Conservation (phyloP, 2,329 filamentous ascomycete genomes). For the Aspergillus sp. region DNA sequence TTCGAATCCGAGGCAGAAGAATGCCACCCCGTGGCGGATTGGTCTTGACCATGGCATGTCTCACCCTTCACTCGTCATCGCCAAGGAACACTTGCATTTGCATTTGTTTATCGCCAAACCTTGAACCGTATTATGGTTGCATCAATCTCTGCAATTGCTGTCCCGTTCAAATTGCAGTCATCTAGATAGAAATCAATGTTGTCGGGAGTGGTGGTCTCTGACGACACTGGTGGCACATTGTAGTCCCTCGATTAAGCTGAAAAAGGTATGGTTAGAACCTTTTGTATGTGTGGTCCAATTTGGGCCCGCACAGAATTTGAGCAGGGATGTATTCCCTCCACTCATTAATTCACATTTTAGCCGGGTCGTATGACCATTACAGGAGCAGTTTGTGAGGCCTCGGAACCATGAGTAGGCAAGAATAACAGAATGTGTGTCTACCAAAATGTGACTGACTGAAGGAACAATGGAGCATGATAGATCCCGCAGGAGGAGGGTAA, state of each 20-base stretch:
- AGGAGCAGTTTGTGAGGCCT: too few relatives aligned
- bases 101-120: background rate
- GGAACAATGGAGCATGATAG: too few relatives aligned
- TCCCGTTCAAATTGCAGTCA: background rate
- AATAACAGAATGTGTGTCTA: too few relatives aligned
- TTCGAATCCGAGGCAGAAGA: too few relatives aligned
- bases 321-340: slow-evolving; percentile 1
- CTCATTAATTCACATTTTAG: background rate
- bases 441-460: too few relatives aligned
- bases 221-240: slow-evolving; percentile 74
- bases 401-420: too few relatives aligned
- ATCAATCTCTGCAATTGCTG: background rate
- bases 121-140: background rate
- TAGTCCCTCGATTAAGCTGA: slow-evolving; percentile 65
- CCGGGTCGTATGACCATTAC: too few relatives aligned
- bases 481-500: too few relatives aligned
- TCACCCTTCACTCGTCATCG: background rate
- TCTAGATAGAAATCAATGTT: slow-evolving; percentile 67
- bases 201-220: slow-evolving; percentile 68
- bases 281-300: background rate
- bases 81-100: background rate
- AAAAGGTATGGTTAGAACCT: background rate
- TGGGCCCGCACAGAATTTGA: slow-evolving; percentile 17
- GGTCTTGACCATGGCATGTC: background rate
- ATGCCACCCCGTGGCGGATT: background rate